These are phyloP conservation scores for Schizophyllum amplum DNA, from an alignment of 1,284 basidiomycete genomes.

Conservation along the genomic window DNA sequence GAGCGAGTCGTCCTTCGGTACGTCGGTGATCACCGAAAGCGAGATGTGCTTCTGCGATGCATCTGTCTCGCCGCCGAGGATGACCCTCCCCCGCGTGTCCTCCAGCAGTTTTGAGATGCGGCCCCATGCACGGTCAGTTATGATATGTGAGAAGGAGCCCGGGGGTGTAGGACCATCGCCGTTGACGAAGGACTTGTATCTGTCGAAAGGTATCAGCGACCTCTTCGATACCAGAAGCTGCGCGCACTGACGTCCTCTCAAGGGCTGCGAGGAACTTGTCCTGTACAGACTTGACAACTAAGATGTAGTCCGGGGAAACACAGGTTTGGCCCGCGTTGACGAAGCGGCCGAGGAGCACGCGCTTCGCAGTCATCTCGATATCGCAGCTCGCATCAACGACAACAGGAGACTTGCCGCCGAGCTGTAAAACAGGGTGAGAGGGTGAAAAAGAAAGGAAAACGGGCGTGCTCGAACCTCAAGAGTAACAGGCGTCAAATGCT, in stretches of 20 bases:
- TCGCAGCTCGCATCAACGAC: slow-evolving; percentile 68
- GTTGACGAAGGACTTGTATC: slow-evolving; percentile 35
- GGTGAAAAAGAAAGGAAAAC: background rate
- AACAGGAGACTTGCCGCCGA: slow-evolving; percentile 71
- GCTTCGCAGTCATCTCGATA: slow-evolving; percentile 46
- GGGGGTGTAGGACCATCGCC: slow-evolving; percentile 29
- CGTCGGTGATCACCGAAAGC: slow-evolving; percentile 62
- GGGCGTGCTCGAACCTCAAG: slow-evolving; percentile 45
- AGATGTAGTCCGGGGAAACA: slow-evolving; percentile 76
- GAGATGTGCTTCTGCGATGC: slow-evolving; percentile 51
- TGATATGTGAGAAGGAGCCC: slow-evolving; percentile 28
- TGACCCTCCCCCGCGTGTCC: slow-evolving; percentile 62
- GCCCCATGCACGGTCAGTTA: slow-evolving; percentile 45
- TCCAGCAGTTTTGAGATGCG: slow-evolving; percentile 61
- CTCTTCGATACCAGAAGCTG: slow-evolving; percentile 4
- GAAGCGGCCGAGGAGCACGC: slow-evolving; percentile 77
- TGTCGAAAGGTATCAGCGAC: slow-evolving; percentile 16
- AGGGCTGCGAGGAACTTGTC: slow-evolving; percentile 56
- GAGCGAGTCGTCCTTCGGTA: slow-evolving; percentile 55
- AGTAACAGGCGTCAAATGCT: slow-evolving; percentile 80
- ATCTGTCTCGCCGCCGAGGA: slow-evolving; percentile 64
- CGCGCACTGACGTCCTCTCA: slow-evolving; percentile 42
- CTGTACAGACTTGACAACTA: slow-evolving; percentile 58
- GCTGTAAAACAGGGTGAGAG: background rate
- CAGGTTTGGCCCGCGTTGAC: slow-evolving; percentile 71